These are phyloP conservation scores for Sclerotinia nivalis DNA, from an alignment of 2,329 filamentous ascomycete species.

Conservation along the genomic window DNA sequence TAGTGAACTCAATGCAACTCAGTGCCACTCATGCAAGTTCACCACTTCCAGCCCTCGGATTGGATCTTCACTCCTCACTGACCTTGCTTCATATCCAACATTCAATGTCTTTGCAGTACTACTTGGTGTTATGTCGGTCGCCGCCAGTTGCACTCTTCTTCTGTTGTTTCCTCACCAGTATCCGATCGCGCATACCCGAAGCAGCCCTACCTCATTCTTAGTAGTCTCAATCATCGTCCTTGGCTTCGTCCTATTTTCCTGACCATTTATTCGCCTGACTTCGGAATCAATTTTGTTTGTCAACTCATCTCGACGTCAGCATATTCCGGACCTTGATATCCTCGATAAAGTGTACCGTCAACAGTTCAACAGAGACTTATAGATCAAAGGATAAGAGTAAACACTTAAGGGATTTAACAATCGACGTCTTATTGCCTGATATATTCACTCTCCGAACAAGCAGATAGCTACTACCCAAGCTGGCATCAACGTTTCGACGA, in stretches of 20 bases:
- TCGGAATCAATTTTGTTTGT: constrained; percentile 22
- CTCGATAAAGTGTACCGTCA: constrained; percentile 2
- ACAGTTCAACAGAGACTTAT: not conserved
- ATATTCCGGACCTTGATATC: constrained; percentile 23
- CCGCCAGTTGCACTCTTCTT: constrained; percentile 35
- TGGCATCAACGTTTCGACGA: constrained; percentile 34
- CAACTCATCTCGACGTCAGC: constrained; percentile 25
- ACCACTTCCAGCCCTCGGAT: constrained; percentile 8
- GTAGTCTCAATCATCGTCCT: constrained; percentile 29
- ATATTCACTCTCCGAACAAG: constrained; percentile 31
- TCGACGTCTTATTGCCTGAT: constrained; percentile 31
- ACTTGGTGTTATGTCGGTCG: constrained; percentile 37
- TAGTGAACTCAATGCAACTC: constrained; percentile 40
- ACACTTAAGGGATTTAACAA: not conserved
- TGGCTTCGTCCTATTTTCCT: constrained; percentile 30
- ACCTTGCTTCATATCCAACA: constrained; percentile 29
- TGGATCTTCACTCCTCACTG: constrained; percentile 17
- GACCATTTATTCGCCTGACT: constrained; percentile 25
- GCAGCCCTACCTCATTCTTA: constrained; percentile 35
- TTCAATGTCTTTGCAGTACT: constrained; percentile 28
- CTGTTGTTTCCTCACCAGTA: constrained; percentile 37
- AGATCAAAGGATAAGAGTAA: not conserved
- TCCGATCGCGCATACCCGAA: constrained; percentile 36
- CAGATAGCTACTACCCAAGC: constrained; percentile 32
- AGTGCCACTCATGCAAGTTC: constrained; percentile 33